Base-by-base conservation (phyloP, 345 rosid genomes). In the Nasturtium officinale region DNA sequence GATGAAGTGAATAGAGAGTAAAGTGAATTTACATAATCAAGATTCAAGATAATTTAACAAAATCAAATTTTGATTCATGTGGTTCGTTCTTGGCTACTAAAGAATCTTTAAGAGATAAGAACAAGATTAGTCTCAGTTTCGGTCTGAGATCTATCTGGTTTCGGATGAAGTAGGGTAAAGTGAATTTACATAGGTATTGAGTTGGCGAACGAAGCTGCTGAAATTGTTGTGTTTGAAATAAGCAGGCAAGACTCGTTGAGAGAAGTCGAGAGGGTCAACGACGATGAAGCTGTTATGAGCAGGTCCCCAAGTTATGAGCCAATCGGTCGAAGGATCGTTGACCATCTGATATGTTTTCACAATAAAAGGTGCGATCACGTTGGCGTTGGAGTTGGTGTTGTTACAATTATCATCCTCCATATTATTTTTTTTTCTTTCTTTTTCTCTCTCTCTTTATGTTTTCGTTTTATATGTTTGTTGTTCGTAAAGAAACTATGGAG, bases 191-290 rank as follows among this genome's bases (percentile, higher is more conserved):
- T 95, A 95, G 51, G 98, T 95, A 35, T 95, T 95, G 51, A 95
- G 86, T 70, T 95, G 99, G 5, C 99, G 90, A 76, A 95, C 87
- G 72, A 95, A 92, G 84, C 99, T 95, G 70, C 97, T 91, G 82
- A 91, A 95, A 64, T 95, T 95, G 83, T 82, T 89, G 87, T 95
- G 99, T 83, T 95, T 95, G 91, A 95, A 95, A 57, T 87, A 92
- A 28, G 85, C 84, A 13, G 98, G 99, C 43, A 95, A 81, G 63
- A 95, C 81, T 33, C 87, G 76, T 59, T 83, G 89, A 6, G 97
- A 87, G 83, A 95, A 89, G 69, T 86, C 97, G 43, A 87, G 83
- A 55, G 92, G 93, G 50, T 95, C 90, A 77, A 84, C 68, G 48
- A 95, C 98, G 72, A 92, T 80, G 87, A 95, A 95, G 81, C 97